Conservation (phyloP, 2,329 filamentous ascomycete species). For the Ustulina deusta region DNA sequence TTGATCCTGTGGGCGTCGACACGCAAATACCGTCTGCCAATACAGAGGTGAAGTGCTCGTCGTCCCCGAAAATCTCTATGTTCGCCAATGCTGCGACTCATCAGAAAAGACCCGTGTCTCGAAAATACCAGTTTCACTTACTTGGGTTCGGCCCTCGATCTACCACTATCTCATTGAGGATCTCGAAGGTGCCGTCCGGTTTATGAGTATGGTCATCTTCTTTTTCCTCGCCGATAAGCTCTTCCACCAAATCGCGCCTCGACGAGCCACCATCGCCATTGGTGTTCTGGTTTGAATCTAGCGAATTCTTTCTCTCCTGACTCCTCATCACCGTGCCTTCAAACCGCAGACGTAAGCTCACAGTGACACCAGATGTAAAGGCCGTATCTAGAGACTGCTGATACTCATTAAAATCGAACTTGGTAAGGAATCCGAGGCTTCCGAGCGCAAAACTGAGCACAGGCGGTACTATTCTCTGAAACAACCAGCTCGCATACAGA, state of each 20-base stretch:
- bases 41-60: constrained; percentile 94
- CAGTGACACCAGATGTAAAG: constrained; percentile 86
- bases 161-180: constrained; percentile 96
- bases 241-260: constrained; percentile 82
- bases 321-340: constrained; percentile 94
- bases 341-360: constrained; percentile 88
- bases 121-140: constrained; percentile 59
- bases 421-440: constrained; percentile 93
- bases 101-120: constrained; percentile 20
- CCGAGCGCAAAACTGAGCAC: constrained; percentile 92
- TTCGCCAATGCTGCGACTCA: constrained; percentile 79
- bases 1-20: constrained; percentile 93
- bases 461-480: constrained; percentile 93
- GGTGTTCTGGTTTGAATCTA: constrained; percentile 39
- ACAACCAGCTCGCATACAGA: constrained; percentile 94
- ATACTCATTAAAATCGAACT: constrained; percentile 89
- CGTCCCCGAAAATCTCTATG: constrained; percentile 92
- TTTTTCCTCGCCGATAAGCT: constrained; percentile 86
- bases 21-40: constrained; percentile 94
- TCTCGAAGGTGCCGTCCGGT: constrained; percentile 87
- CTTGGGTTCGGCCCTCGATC: constrained; percentile 94
- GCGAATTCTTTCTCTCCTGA: constrained; percentile 59
- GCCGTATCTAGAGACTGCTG: constrained; percentile 75
- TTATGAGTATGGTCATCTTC: constrained; percentile 87
- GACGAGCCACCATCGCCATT: constrained; percentile 55